Base-by-base conservation (phyloP, 192 early-diverging fungal species). In the Entomortierella chlamydospora region DNA sequence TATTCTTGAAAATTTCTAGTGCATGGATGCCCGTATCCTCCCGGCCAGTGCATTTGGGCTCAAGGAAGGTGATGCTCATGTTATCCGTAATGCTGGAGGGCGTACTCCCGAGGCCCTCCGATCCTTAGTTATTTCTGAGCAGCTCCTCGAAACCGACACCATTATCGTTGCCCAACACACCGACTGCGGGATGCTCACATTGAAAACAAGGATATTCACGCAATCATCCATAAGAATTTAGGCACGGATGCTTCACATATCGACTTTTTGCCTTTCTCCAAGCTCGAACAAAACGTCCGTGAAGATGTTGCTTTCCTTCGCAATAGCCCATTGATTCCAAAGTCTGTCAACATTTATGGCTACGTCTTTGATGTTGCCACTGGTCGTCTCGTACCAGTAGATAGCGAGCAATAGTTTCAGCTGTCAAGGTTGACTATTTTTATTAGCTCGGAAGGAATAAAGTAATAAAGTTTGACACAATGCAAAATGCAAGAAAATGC, bases 151-250 rank as follows among this genome's bases (percentile, higher is more conserved):
- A 6, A 84, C 83, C 28, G 56, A 83, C 50, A 57, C 59, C 54
- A 60, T 83, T 56, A 64, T 70, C 39, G 59, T 84, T 7, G 56
- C 57, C 0, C 73, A 79, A 23, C 82, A 83, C 26, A 77, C 69
- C 1, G 83, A 85, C 50, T 85, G 83, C 56, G 83, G 83, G 7
- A 84, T 84, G 83, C 68, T 83, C 33, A 83, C 71, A 2, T 84
- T 42, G 52, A 76, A 2, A 83, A 82, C 60, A 33, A 64, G 33
- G 43, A 76, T 18, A 73, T 82, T 25, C 49, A 73, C 43, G 62
- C 59, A 7, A 56, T 83, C n/a, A 70, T 81, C 59, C 64, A 69
- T 49, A 57, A 84, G 68, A 69, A 76, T 20, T 28, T 72, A 20
- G 76, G 81, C 6, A 56, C 49, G 10, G 83, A 81, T 62, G 83